Evolutionary conservation across 495 filamentous ascomycete species (phyloP).

Genomic region (Trypethelium eluteriae): DNA sequence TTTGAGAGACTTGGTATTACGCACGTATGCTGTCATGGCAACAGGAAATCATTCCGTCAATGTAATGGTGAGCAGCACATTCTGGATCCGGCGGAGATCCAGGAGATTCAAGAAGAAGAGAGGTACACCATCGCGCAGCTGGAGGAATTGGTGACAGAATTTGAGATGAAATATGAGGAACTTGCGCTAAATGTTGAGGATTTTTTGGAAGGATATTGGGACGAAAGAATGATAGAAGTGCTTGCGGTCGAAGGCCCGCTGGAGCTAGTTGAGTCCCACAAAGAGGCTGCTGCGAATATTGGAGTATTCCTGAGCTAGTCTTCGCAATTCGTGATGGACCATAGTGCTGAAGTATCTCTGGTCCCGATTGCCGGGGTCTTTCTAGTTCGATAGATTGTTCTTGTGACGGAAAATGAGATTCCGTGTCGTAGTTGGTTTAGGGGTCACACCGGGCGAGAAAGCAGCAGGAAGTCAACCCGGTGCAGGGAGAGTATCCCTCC

Average conservation of each 20-base stretch:
- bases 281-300: background rate
- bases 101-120: constrained; percentile 9
- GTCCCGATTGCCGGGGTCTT: no score
- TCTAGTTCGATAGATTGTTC: no score
- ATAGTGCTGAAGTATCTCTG: no score
- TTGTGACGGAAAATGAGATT: no score
- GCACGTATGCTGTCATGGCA: background rate
- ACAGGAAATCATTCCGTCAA: background rate
- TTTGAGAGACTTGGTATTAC: constrained; percentile 3
- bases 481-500: no score
- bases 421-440: no score
- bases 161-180: background rate
- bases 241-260: background rate
- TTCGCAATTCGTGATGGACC: no score
- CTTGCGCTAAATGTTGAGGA: constrained; percentile 5
- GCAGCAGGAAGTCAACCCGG: no score
- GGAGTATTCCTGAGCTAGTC: background rate
- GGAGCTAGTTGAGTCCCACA: background rate
- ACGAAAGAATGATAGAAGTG: background rate
- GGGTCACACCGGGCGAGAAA: no score
- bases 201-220: background rate
- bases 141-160: background rate
- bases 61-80: background rate
- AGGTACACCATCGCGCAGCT: constrained; percentile 2
- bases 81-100: background rate